Conservation (phyloP, 2,329 filamentous ascomycete species). For the Fusarium sarcochroum region DNA sequence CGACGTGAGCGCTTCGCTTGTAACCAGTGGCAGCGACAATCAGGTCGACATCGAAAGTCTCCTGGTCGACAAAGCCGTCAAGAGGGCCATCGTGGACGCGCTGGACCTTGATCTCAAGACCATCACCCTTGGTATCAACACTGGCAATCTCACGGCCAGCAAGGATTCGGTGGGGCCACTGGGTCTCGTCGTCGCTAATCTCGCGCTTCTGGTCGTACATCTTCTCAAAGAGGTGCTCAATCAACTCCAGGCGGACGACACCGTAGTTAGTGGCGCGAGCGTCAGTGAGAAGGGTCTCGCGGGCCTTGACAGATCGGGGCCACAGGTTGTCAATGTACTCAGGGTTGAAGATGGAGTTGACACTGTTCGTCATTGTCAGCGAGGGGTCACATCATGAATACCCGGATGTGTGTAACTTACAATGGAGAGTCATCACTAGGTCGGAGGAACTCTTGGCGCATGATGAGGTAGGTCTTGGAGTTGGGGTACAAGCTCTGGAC, state of each 20-base stretch:
- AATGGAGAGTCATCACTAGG: slow-evolving; percentile 98
- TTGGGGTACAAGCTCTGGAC: slow-evolving; percentile 87
- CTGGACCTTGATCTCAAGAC: slow-evolving; percentile 72
- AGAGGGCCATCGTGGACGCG: slow-evolving; percentile 58
- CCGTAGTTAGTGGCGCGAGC: slow-evolving; percentile 94
- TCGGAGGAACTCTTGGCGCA: slow-evolving; percentile 85
- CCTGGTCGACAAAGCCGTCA: slow-evolving; percentile 60
- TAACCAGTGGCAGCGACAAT: slow-evolving; percentile 93
- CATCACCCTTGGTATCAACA: slow-evolving; percentile 67
- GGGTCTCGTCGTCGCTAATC: slow-evolving; percentile 74
- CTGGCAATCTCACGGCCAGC: slow-evolving; percentile 75
- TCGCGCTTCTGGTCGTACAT: slow-evolving; percentile 88
- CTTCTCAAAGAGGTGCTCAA: slow-evolving; percentile 88
- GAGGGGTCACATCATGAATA: neutral
- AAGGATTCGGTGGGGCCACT: slow-evolving; percentile 88
- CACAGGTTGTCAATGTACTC: slow-evolving; percentile 84
- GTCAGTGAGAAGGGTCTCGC: slow-evolving; percentile 71
- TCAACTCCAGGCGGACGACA: slow-evolving; percentile 90
- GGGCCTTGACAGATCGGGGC: slow-evolving; percentile 73
- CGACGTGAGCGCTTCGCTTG: slow-evolving; percentile 80
- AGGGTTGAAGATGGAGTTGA: slow-evolving; percentile 97
- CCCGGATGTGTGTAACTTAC: slow-evolving; percentile 64
- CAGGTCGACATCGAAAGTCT: slow-evolving; percentile 81
- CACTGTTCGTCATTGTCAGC: slow-evolving; percentile 66
- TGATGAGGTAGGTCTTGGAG: slow-evolving; percentile 81